Percentiles rank a stretch among this genome's conserved stretches.
These are phyloP conservation scores for Skeletonema marinoi DNA, from an alignment of 108 stramenopile genomes.

Conservation along the genomic window DNA sequence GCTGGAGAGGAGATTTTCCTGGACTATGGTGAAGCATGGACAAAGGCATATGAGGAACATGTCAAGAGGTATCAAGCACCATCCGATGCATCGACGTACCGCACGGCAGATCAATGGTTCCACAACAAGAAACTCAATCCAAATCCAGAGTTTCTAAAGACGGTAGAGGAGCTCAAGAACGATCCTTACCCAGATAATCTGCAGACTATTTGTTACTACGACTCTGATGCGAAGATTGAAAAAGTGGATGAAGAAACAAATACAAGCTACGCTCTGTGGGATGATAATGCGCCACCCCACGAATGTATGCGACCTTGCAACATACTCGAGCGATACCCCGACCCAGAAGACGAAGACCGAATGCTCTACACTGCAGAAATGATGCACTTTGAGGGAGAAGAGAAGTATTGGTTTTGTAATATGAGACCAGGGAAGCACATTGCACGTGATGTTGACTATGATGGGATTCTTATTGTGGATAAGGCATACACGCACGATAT, in stretches of 20 bases:
- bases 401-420: conserved; percentile 26
- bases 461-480: conserved; percentile 36
- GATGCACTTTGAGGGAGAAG: conserved; percentile 33
- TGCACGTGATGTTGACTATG: conserved; percentile 23
- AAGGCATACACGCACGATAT: conserved; percentile 27
- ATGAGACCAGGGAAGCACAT: conserved; percentile 26
- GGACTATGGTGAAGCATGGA: conserved; percentile 67
- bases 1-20: conserved; percentile 48
- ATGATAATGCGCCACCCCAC: conserved; percentile 25
- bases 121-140: conserved; percentile 12
- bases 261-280: conserved; percentile 24
- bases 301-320: conserved; percentile 39
- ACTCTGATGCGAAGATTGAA: conserved; percentile 2
- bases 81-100: conserved; percentile 8
- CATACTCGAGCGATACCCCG: conserved; percentile 31
- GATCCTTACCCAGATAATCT: conserved; percentile 24
- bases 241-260: conserved; percentile 26
- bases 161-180: conserved; percentile 12
- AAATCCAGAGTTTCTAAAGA: conserved; percentile 16
- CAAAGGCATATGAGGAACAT: conserved; percentile 38
- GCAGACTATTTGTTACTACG: conserved; percentile 27
- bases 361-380: conserved; percentile 37
- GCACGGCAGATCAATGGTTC: conserved; percentile 23
- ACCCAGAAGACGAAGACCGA: conserved; percentile 4
- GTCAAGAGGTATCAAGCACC: conserved; percentile 39